A percentile compares a stretch with the other conserved stretches of the same genome.
Conservation (phyloP, 306 rosid species). For the Rosa rugosa region DNA sequence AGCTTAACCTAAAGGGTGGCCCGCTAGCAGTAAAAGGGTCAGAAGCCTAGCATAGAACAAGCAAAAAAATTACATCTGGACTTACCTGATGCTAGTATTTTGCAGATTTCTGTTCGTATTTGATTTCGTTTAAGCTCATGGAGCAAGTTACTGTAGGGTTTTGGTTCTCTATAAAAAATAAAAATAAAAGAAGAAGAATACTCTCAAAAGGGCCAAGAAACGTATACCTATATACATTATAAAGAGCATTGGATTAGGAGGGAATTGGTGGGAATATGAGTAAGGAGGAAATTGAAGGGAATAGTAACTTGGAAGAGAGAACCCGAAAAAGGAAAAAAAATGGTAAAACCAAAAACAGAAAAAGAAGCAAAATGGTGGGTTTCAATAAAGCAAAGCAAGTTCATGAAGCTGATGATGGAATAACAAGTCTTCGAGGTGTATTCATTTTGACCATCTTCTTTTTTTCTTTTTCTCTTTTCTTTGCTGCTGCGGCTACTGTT, state of each 20-base stretch:
- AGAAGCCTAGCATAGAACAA: background rate
- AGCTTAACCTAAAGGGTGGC: background rate
- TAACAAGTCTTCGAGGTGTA: slow-evolving; percentile 70
- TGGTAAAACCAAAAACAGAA: slow-evolving; percentile 17
- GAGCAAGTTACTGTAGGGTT: background rate
- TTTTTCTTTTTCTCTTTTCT: slow-evolving; percentile 41
- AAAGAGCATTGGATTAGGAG: background rate
- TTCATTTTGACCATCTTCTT: slow-evolving; percentile 92
- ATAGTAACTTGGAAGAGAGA: background rate
- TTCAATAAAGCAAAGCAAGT: slow-evolving; percentile 75
- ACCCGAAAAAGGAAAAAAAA: slow-evolving; percentile 1
- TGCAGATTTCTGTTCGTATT: background rate
- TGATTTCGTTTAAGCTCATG: background rate
- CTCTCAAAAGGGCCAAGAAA: background rate
- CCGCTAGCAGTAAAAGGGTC: background rate
- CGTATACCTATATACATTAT: background rate
- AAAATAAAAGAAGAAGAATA: background rate
- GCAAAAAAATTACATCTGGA: background rate
- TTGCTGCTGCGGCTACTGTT: slow-evolving; percentile 59
- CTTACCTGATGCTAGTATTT: background rate
- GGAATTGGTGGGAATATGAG: background rate
- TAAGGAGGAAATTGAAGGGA: background rate
- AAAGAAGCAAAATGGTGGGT: slow-evolving; percentile 72
- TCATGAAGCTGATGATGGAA: slow-evolving; percentile 64
- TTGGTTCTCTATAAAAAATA: background rate